A percentile compares a stretch with the other conserved stretches of the same genome.
Evolutionary conservation across 108 stramenopile genomes (phyloP).

Genomic region (Mayamaea pseudoterrestris): DNA sequence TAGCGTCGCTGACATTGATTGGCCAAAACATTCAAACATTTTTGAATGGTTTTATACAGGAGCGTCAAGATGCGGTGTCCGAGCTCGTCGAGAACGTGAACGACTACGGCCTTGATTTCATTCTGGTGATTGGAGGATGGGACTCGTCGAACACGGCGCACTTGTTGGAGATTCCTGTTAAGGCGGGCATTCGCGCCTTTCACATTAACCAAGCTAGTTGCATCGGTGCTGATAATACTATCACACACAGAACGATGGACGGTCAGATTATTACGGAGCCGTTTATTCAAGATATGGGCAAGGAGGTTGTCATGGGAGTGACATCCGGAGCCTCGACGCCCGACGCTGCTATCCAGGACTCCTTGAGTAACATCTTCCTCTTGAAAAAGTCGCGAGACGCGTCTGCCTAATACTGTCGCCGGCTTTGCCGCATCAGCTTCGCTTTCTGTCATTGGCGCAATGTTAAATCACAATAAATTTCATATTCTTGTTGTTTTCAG

Average conservation of each 20-base stretch:
- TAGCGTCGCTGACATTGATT: not conserved
- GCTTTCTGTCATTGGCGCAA: too few relatives aligned
- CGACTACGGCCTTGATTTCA: constrained; percentile 75
- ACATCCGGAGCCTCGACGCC: constrained; percentile 96
- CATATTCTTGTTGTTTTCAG: too few relatives aligned
- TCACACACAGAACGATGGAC: constrained; percentile 69
- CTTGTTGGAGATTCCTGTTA: constrained; percentile 84
- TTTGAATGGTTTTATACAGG: constrained; percentile 16
- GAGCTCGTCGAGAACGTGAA: constrained; percentile 75
- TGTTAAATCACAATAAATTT: too few relatives aligned
- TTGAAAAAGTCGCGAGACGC: too few relatives aligned
- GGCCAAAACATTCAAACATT: not conserved
- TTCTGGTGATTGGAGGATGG: constrained; percentile 93
- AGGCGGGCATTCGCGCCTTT: constrained; percentile 74
- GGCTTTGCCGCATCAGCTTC: too few relatives aligned
- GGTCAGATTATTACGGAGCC: constrained; percentile 81
- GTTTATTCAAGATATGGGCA: constrained; percentile 51
- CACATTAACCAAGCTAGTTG: constrained; percentile 89
- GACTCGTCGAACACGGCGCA: constrained; percentile 97
- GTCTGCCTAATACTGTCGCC: too few relatives aligned
- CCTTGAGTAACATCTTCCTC: constrained; percentile 77
- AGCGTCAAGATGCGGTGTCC: constrained; percentile 90
- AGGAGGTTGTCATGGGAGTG: constrained; percentile 82
- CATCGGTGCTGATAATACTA: constrained; percentile 80
- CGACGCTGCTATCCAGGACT: constrained; percentile 78